These are phyloP conservation scores for Saitozyma podzolica DNA, from an alignment of 768 basidiomycete species.

Conservation along the genomic window DNA sequence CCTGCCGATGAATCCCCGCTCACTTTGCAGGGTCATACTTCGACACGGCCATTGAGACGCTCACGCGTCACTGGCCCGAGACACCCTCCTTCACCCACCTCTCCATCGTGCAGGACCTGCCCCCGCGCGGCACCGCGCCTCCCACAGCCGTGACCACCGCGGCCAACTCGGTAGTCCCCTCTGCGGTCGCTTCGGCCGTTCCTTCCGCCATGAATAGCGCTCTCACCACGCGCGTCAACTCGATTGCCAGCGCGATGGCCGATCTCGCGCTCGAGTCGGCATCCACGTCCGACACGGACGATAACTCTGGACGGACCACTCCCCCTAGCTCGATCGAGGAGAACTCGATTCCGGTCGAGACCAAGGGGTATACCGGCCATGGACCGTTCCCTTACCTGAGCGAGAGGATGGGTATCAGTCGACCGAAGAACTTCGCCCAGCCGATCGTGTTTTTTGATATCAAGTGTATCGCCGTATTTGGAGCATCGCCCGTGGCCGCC, in stretches of 20 bases:
- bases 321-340: slow-evolving; percentile 50
- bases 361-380: slow-evolving; percentile 43
- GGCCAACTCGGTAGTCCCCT: slow-evolving; percentile 6
- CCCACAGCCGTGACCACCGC: slow-evolving; percentile 11
- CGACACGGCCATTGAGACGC: slow-evolving; percentile 65
- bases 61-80: slow-evolving; percentile 65
- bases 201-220: slow-evolving; percentile 4
- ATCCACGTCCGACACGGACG: slow-evolving; percentile 8
- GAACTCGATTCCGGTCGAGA: slow-evolving; percentile 20
- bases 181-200: slow-evolving; percentile 6
- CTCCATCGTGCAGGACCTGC: slow-evolving; percentile 54
- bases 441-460: slow-evolving; percentile 77
- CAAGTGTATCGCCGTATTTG: slow-evolving; percentile 60
- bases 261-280: slow-evolving; percentile 27
- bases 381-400: slow-evolving; percentile 51
- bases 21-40: slow-evolving; percentile 73
- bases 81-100: slow-evolving; percentile 48
- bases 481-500: slow-evolving; percentile 56
- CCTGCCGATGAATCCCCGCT: too few relatives aligned
- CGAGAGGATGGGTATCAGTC: slow-evolving; percentile 37
- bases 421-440: slow-evolving; percentile 63
- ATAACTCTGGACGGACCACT: slow-evolving; percentile 21
- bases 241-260: slow-evolving; percentile 32
- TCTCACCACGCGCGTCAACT: slow-evolving; percentile 2
- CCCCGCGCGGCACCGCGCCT: slow-evolving; percentile 33